Evolutionary conservation across 2,329 filamentous ascomycete genomes (phyloP).

Genomic region (Cadophora gregata): DNA sequence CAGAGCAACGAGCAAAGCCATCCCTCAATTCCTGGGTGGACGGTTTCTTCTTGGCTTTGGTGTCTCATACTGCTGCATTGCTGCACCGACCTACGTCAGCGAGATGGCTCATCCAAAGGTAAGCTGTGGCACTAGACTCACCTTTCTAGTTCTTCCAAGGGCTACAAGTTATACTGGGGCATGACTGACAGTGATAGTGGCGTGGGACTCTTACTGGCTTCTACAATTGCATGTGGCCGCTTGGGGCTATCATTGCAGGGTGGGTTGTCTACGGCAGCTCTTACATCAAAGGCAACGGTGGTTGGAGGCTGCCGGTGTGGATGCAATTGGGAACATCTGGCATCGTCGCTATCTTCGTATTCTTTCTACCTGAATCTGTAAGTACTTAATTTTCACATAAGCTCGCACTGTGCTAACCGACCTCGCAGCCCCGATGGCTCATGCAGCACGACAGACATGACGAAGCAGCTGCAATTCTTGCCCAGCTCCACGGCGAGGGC

Average conservation of each 20-base stretch:
- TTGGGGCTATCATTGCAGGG: slow-evolving; percentile 31
- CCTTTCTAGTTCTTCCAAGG: background rate
- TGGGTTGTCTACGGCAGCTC: slow-evolving; percentile 42
- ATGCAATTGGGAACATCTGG: slow-evolving; percentile 35
- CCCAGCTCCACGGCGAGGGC: slow-evolving; percentile 60
- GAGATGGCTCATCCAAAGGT: slow-evolving; percentile 56
- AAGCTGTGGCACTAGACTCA: background rate
- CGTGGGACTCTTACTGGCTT: slow-evolving; percentile 56
- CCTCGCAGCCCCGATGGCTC: slow-evolving; percentile 55
- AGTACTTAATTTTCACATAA: background rate
- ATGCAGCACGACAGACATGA: slow-evolving; percentile 60
- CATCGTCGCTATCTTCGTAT: slow-evolving; percentile 44
- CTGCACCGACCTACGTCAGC: slow-evolving; percentile 53
- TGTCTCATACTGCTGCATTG: slow-evolving; percentile 54
- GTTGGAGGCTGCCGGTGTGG: slow-evolving; percentile 44
- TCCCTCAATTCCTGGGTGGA: slow-evolving; percentile 53
- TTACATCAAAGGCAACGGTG: slow-evolving; percentile 15
- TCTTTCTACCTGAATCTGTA: slow-evolving; percentile 57
- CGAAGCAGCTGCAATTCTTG: slow-evolving; percentile 59
- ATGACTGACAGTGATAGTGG: slow-evolving; percentile 42
- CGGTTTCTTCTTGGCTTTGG: slow-evolving; percentile 58
- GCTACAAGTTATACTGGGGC: too few relatives aligned
- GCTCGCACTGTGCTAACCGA: background rate
- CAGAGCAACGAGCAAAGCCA: slow-evolving; percentile 47
- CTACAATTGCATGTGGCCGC: slow-evolving; percentile 52